Evolutionary conservation across 2,329 filamentous ascomycete genomes (phyloP).

Genomic region (Venturia nashicola): DNA sequence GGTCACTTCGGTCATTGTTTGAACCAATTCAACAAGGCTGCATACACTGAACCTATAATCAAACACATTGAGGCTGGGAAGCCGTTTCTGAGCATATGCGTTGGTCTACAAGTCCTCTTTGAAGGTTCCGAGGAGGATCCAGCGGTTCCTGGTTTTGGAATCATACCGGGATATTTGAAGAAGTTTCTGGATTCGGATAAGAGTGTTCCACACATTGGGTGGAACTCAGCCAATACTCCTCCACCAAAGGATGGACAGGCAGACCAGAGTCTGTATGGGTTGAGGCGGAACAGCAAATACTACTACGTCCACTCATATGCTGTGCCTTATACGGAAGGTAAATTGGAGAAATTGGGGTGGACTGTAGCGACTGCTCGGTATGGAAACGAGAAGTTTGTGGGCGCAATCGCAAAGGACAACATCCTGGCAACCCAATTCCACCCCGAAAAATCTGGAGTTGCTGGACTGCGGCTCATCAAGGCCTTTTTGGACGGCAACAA

Average conservation of each 20-base stretch:
- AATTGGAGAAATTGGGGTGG: slow-evolving; percentile 76
- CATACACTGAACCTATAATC: slow-evolving; percentile 71
- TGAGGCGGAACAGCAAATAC: slow-evolving; percentile 78
- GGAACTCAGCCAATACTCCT: slow-evolving; percentile 75
- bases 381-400: slow-evolving; percentile 79
- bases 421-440: slow-evolving; percentile 92
- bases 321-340: slow-evolving; percentile 58
- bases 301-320: slow-evolving; percentile 98
- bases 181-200: slow-evolving; percentile 69
- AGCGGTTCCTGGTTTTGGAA: slow-evolving; percentile 56
- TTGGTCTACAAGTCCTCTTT: slow-evolving; percentile 85
- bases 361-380: slow-evolving; percentile 83
- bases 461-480: slow-evolving; percentile 70
- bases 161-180: slow-evolving; percentile 59
- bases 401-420: slow-evolving; percentile 75
- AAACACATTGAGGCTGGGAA: slow-evolving; percentile 82
- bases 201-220: slow-evolving; percentile 96
- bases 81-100: slow-evolving; percentile 96
- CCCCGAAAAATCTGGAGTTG: slow-evolving; percentile 89
- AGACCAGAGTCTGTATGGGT: slow-evolving; percentile 56
- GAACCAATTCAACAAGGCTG: slow-evolving; percentile 66
- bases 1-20: slow-evolving; percentile 97
- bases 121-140: slow-evolving; percentile 71
- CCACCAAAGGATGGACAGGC: slow-evolving; percentile 26
- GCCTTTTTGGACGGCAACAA: slow-evolving; percentile 71